Evolutionary conservation across 1,284 basidiomycete species (phyloP).

Genomic region (Leccinum pallidistipes): DNA sequence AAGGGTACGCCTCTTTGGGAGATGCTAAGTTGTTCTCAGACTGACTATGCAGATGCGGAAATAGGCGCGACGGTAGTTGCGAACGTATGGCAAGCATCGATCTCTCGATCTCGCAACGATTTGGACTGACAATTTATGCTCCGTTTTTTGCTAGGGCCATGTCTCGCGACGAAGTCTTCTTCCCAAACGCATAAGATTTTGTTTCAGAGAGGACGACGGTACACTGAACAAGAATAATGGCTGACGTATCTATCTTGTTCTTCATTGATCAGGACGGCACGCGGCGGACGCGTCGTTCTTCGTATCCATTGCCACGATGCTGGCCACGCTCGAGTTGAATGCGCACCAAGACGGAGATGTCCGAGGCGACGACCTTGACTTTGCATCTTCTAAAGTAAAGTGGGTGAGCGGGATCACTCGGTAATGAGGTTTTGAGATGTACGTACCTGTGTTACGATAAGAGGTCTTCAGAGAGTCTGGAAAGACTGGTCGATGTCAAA

Average conservation of each 20-base stretch:
- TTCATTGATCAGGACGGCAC: slow-evolving; percentile 4
- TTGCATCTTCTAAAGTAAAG: neutral
- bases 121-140: neutral
- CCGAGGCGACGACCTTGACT: slow-evolving; percentile 4
- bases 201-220: slow-evolving; percentile 17
- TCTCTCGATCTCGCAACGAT: neutral
- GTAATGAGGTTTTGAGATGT: neutral
- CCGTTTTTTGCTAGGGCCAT: slow-evolving; percentile 18
- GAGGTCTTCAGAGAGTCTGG: neutral
- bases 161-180: slow-evolving; percentile 19
- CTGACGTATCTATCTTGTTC: neutral
- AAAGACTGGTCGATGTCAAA: neutral
- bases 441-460: neutral
- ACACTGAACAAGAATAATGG: slow-evolving; percentile 8
- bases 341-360: neutral
- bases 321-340: slow-evolving; percentile 14
- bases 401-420: slow-evolving; percentile 7
- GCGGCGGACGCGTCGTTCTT: slow-evolving; percentile 13
- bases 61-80: slow-evolving; percentile 16
- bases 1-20: slow-evolving; percentile 9
- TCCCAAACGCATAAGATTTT: slow-evolving; percentile 19
- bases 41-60: neutral
- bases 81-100: slow-evolving; percentile 18
- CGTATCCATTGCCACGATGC: slow-evolving; percentile 9
- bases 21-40: neutral